A percentile compares a stretch with the other conserved stretches of the same genome.
Conservation (phyloP, 331 rosid species). For the Prunus yedoensis region DNA sequence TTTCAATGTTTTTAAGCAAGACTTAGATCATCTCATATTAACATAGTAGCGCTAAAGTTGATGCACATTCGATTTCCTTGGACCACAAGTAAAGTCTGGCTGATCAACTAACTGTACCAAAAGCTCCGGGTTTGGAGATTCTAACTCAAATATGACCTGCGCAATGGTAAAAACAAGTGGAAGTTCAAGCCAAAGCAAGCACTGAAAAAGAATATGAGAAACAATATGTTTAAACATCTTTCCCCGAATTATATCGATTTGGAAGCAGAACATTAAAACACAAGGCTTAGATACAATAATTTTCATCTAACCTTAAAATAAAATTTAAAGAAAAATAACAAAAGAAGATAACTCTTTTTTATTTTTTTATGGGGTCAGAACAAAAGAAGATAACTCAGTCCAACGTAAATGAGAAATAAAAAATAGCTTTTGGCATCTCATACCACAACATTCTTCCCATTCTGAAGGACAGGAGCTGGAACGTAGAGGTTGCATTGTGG, state of each 20-base stretch:
- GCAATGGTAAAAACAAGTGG: background rate
- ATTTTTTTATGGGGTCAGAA: too few relatives aligned
- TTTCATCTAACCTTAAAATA: too few relatives aligned
- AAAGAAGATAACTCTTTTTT: too few relatives aligned
- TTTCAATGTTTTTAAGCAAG: background rate
- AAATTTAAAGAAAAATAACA: too few relatives aligned
- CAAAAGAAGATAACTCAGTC: too few relatives aligned
- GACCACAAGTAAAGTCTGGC: slow-evolving; percentile 66
- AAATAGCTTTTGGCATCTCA: slow-evolving; percentile 16
- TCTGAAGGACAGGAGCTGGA: slow-evolving; percentile 81
- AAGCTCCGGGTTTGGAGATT: slow-evolving; percentile 57
- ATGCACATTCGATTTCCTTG: slow-evolving; percentile 22
- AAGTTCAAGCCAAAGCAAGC: background rate
- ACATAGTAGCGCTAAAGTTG: slow-evolving; percentile 4
- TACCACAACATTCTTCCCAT: slow-evolving; percentile 75
- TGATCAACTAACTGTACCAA: slow-evolving; percentile 55
- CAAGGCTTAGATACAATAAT: too few relatives aligned
- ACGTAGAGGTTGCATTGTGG: slow-evolving; percentile 92
- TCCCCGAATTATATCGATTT: too few relatives aligned
- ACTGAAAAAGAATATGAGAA: background rate
- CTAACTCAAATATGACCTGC: slow-evolving; percentile 80
- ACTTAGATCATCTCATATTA: background rate
- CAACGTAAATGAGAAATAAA: too few relatives aligned
- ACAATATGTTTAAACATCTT: background rate
- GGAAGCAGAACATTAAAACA: too few relatives aligned